A percentile compares a stretch with the other conserved stretches of the same genome.
Evolutionary conservation across 306 rosid species (phyloP).

Genomic region (Prunus dulcis): DNA sequence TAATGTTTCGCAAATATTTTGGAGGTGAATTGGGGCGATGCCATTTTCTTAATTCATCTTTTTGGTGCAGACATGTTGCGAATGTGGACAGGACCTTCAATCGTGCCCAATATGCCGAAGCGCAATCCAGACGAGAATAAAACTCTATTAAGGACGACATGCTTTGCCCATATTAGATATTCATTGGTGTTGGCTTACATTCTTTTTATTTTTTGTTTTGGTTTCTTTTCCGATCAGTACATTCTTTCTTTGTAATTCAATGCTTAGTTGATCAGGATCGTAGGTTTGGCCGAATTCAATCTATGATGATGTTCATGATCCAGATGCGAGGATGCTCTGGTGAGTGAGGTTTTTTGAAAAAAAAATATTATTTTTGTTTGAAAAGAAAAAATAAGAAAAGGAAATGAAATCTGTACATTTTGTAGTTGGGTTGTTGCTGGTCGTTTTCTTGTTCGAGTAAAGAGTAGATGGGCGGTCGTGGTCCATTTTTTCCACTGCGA

Average conservation of each 20-base stretch:
- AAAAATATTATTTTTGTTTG: neutral
- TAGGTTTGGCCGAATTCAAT: constrained; percentile 18
- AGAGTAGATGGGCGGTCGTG: neutral
- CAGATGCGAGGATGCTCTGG: neutral
- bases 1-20: neutral
- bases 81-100: constrained; percentile 69
- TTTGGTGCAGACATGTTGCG: constrained; percentile 80
- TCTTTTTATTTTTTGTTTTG: neutral
- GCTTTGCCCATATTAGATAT: neutral
- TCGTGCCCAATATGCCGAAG: constrained; percentile 88
- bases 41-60: neutral
- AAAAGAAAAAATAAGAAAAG: neutral
- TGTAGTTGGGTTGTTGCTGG: neutral
- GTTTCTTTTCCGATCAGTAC: neutral
- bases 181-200: neutral
- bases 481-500: too few relatives aligned
- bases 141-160: constrained; percentile 51
- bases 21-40: neutral
- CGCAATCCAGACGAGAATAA: constrained; percentile 66
- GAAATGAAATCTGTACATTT: constrained; percentile 9
- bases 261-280: constrained; percentile 1
- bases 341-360: too few relatives aligned
- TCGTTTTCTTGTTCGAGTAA: neutral
- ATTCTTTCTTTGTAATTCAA: constrained; percentile 50
- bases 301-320: neutral